A percentile compares a stretch with the other conserved stretches of the same genome.
phyloP scores from a whole-genome alignment of 2,329 filamentous ascomycete species.

The Dactylonectria estremocensis region DNA sequence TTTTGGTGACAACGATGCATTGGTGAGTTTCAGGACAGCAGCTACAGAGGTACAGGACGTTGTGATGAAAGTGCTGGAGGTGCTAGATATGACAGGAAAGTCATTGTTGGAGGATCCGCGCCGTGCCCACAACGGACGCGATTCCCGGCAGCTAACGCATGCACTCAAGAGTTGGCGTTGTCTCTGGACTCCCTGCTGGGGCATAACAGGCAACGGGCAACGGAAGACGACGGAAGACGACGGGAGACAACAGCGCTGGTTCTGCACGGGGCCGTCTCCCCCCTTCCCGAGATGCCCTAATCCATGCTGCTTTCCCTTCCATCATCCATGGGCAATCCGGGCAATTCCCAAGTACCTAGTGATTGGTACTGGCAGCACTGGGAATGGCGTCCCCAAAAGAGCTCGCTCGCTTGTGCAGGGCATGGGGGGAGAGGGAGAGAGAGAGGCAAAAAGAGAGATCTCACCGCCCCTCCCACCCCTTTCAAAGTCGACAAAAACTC shows the following conservation, averaged over 20 bases:
- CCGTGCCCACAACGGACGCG: slow-evolving; percentile 30
- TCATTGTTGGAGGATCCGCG: slow-evolving; percentile 32
- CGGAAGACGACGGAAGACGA: background rate
- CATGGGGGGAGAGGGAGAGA: slow-evolving; percentile 10
- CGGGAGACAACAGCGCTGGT: slow-evolving; percentile 18
- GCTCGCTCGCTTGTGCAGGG: slow-evolving; percentile 1
- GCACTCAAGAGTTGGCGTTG: slow-evolving; percentile 48
- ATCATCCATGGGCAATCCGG: background rate
- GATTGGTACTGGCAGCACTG: background rate
- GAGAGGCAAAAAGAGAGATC: slow-evolving; percentile 26
- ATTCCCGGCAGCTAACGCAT: slow-evolving; percentile 42
- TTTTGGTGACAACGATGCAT: slow-evolving; percentile 8
- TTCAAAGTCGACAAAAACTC: slow-evolving; percentile 1
- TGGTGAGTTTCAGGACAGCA: background rate
- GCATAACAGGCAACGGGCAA: background rate
- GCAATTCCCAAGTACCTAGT: slow-evolving; percentile 9
- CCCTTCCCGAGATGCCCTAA: slow-evolving; percentile 7
- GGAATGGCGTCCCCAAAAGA: slow-evolving; percentile 1
- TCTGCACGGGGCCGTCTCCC: background rate
- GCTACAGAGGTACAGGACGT: background rate
- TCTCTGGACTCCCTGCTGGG: slow-evolving; percentile 28
- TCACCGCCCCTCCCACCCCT: slow-evolving; percentile 31
- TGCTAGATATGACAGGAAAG: slow-evolving; percentile 14
- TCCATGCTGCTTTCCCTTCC: slow-evolving; percentile 15
- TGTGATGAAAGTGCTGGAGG: background rate